Evolutionary conservation across 73 alveolate genomes (phyloP).

Genomic region (Blepharisma stoltei): DNA sequence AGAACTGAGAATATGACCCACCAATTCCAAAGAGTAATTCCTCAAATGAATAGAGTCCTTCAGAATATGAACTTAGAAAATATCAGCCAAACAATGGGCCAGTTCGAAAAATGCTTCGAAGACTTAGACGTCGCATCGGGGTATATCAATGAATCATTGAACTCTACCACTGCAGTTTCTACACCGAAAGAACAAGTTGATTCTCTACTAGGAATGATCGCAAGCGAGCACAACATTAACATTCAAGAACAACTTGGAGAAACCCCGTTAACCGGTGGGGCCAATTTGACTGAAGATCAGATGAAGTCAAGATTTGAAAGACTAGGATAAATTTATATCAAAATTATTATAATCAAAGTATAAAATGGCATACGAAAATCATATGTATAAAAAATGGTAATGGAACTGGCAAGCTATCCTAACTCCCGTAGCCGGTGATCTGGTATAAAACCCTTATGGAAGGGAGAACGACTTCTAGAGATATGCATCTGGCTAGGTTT

Average conservation of each 20-base stretch:
- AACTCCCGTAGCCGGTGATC: too few species aligned
- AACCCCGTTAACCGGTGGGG: background rate
- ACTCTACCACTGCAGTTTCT: conserved; percentile 36
- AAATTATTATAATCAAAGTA: background rate
- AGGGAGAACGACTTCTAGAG: too few species aligned
- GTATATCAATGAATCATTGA: conserved; percentile 51
- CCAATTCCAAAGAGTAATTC: conserved; percentile 41
- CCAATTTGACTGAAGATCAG: background rate
- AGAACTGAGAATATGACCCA: conserved; percentile 56
- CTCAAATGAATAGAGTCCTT: conserved; percentile 40
- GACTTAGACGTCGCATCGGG: conserved; percentile 67
- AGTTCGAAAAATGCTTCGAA: conserved; percentile 69
- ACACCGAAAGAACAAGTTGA: conserved; percentile 45
- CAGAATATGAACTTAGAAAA: conserved; percentile 52
- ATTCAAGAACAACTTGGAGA: background rate
- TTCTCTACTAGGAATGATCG: background rate
- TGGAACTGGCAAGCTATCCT: too few species aligned
- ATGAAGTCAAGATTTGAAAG: background rate
- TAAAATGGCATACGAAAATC: background rate
- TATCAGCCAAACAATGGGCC: conserved; percentile 44
- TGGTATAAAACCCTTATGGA: too few species aligned
- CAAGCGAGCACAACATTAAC: conserved; percentile 9
- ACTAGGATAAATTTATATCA: background rate
- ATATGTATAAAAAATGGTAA: background rate
- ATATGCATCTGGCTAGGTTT: too few species aligned